Conservation (phyloP, 768 basidiomycete species). For the Cyclocybe aegerita region DNA sequence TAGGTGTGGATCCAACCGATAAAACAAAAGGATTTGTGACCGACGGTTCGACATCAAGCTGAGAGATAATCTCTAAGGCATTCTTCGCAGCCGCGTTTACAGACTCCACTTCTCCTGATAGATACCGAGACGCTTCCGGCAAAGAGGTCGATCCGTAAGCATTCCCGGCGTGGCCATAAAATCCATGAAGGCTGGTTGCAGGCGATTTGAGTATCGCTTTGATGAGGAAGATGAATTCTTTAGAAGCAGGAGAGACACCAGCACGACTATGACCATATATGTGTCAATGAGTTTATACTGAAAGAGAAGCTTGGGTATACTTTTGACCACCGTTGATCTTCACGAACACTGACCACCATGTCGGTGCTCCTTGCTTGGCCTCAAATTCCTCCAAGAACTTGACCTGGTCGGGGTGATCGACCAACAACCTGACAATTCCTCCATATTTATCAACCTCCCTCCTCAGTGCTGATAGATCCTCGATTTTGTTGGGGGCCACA, state of each 20-base stretch:
- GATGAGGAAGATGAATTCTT: constrained; percentile 56
- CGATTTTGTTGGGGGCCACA: constrained; percentile 65
- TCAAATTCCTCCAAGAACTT: constrained; percentile 63
- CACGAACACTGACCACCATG: constrained; percentile 75
- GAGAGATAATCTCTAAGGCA: constrained; percentile 46
- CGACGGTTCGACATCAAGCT: constrained; percentile 26
- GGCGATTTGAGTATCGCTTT: constrained; percentile 50
- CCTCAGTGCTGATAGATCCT: constrained; percentile 62
- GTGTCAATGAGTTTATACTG: constrained; percentile 3
- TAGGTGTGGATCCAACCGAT: constrained; percentile 85
- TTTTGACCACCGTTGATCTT: constrained; percentile 79
- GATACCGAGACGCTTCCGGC: constrained; percentile 60
- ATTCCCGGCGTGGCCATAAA: constrained; percentile 80
- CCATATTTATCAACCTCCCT: constrained; percentile 53
- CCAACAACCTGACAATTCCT: constrained; percentile 63
- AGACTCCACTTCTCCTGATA: constrained; percentile 67
- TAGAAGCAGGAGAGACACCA: constrained; percentile 56
- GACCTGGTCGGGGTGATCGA: constrained; percentile 79
- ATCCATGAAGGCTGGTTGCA: constrained; percentile 68
- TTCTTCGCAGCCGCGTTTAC: constrained; percentile 66
- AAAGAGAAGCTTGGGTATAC: constrained; percentile 38
- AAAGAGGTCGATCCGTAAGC: constrained; percentile 75
- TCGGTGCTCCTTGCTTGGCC: constrained; percentile 31
- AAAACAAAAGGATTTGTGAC: constrained; percentile 60
- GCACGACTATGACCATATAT: constrained; percentile 56